phyloP scores from a whole-genome alignment of 2,329 filamentous ascomycete genomes.

The Incumbomyces delicatus region DNA sequence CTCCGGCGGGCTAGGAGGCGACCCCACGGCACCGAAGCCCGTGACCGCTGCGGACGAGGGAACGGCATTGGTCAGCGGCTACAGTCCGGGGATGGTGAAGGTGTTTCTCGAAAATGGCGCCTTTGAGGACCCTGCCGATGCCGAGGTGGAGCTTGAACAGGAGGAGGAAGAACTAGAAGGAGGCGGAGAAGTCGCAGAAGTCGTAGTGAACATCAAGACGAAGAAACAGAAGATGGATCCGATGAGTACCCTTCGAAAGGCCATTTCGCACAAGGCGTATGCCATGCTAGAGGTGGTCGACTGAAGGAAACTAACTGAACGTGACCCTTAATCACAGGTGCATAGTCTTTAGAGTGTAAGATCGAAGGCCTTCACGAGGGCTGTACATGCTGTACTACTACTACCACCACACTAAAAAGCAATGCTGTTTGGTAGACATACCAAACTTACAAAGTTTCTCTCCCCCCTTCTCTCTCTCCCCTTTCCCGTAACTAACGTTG shows the following conservation, averaged over 20 bases:
- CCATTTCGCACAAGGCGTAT: conserved; percentile 46
- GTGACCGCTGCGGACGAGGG: conserved; percentile 6
- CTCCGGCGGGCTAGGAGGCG: no score
- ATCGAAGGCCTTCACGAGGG: no score
- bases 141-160: conserved; percentile 28
- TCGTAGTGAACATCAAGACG: conserved; percentile 14
- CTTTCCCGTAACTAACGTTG: no score
- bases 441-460: no score
- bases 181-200: conserved; percentile 19
- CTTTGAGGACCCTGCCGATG: conserved; percentile 31
- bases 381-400: no score
- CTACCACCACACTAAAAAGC: no score
- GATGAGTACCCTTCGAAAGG: conserved; percentile 38
- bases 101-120: conserved; percentile 14
- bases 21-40: conserved; percentile 25
- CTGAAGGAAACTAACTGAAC: conserved; percentile 24
- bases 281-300: conserved; percentile 48
- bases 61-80: conserved; percentile 5
- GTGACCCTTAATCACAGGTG: no score
- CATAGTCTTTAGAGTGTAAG: no score
- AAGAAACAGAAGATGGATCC: conserved; percentile 26
- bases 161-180: conserved; percentile 20
- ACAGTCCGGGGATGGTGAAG: conserved; percentile 8
- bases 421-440: no score
- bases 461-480: no score